phyloP scores from a whole-genome alignment of 305 asterid genomes.

The Ajuga reptans region DNA sequence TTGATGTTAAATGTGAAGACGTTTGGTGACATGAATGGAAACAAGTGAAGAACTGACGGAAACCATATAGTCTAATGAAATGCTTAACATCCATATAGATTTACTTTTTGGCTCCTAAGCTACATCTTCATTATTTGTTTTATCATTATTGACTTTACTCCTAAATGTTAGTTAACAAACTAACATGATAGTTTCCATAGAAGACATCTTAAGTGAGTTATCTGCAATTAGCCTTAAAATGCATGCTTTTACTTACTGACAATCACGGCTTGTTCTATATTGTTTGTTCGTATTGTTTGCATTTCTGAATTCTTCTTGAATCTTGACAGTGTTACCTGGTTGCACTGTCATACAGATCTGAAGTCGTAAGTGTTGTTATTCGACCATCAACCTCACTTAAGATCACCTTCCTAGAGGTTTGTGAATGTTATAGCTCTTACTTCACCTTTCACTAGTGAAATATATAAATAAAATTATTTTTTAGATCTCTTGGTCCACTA shows the following conservation, averaged over 20 bases:
- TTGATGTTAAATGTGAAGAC: conserved; percentile 3
- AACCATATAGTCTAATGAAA: background rate
- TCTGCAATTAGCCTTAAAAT: background rate
- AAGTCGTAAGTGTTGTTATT: conserved; percentile 74
- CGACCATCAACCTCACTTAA: conserved; percentile 82
- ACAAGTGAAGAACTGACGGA: background rate
- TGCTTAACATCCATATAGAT: background rate
- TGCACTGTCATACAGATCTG: conserved; percentile 57
- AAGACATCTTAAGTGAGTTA: background rate
- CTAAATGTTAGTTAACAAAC: background rate
- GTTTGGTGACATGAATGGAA: background rate
- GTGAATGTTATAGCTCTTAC: conserved; percentile 30
- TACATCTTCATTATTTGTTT: background rate
- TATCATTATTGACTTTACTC: background rate
- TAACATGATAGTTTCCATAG: background rate
- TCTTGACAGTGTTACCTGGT: conserved; percentile 21
- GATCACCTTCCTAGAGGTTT: conserved; percentile 93
- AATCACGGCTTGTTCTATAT: background rate
- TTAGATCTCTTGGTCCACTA: background rate
- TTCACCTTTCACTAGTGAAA: conserved; percentile 10
- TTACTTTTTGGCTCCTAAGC: background rate
- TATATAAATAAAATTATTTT: background rate
- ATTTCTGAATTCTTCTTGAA: background rate
- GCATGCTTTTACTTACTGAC: conserved; percentile 7
- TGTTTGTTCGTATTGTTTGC: background rate